Evolutionary conservation across 2,329 filamentous ascomycete genomes (phyloP), one percentile per base, ranked within the genome.

Genomic region (Phyllosticta citrichinensis): DNA sequence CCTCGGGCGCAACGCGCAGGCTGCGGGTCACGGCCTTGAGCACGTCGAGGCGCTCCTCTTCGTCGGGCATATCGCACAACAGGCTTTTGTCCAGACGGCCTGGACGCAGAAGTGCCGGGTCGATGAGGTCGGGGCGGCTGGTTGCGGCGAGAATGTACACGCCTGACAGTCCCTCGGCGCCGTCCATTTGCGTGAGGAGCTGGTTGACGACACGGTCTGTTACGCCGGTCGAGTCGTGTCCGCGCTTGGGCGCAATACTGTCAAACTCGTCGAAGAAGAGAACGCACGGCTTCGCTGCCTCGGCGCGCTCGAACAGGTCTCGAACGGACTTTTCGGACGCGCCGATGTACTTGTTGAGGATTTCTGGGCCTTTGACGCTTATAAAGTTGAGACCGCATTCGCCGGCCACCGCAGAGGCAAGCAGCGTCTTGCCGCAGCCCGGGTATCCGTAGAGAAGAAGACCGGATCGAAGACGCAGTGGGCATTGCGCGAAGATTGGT

Each of bases 181-280:
- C 94, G 69, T 99, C 94, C 94, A 99, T 99, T 74, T 97, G 93
- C 0, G 95, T 99, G 11, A 99, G 82, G 62, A 99, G 85, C 79
- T 99, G 95, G 73, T 99, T 99, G 67, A 99, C 94, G 0, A 99
- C 95, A 47, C 95, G 86, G 74, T 99, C 95, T 0, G 94, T 99
- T n/a, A 99, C 95, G 65, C 95, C 94, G 0, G 94, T 99, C 1
- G 88, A 94, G 73, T 99, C 95, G 71, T 99, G 94, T 0, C 94
- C 94, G 76, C 94, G 84, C 75, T 97, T 99, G 2, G 94, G 94
- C 0, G 95, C 95, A 65, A 99, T 97, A 50, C 89, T 92, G 76
- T 99, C 94, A 70, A 99, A 99, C 73, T 99, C 94, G 70, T 99
- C 94, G 70, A 99, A 99, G 80, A 99, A 99, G 9, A 99, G 80